A percentile compares a stretch with the other conserved stretches of the same genome.
Evolutionary conservation across 2,329 filamentous ascomycete genomes (phyloP).

Genomic region (Aspergillus luchuensis): DNA sequence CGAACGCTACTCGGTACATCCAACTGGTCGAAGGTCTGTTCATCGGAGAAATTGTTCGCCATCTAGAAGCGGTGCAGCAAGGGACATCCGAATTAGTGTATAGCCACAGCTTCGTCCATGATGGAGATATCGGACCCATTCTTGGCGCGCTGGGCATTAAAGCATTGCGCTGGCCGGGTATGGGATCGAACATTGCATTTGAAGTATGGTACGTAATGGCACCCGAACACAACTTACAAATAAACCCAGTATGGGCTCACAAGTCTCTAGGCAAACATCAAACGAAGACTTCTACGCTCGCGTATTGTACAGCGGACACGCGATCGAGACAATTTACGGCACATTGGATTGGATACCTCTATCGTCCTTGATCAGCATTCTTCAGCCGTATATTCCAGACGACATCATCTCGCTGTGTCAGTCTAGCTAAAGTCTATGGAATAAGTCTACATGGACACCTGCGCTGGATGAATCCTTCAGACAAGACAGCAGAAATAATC

Average conservation of each 20-base stretch:
- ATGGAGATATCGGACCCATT: slow-evolving; percentile 42
- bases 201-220: slow-evolving; percentile 39
- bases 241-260: too few species aligned
- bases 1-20: slow-evolving; percentile 40
- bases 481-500: neutral
- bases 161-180: slow-evolving; percentile 43
- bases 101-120: slow-evolving; percentile 41
- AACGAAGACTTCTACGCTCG: slow-evolving; percentile 25
- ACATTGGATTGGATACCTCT: slow-evolving; percentile 34
- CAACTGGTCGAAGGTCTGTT: slow-evolving; percentile 42
- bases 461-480: too few species aligned
- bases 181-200: slow-evolving; percentile 43
- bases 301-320: slow-evolving; percentile 35
- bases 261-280: slow-evolving; percentile 23
- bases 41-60: slow-evolving; percentile 39
- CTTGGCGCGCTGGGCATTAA: slow-evolving; percentile 40
- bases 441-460: neutral
- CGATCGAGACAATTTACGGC: slow-evolving; percentile 33
- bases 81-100: slow-evolving; percentile 31
- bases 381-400: slow-evolving; percentile 29
- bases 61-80: slow-evolving; percentile 31
- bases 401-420: slow-evolving; percentile 31
- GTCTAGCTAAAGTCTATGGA: neutral
- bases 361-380: slow-evolving; percentile 27
- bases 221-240: accelerated